phyloP scores from a whole-genome alignment of 345 rosid species.

The Theobroma cacao region DNA sequence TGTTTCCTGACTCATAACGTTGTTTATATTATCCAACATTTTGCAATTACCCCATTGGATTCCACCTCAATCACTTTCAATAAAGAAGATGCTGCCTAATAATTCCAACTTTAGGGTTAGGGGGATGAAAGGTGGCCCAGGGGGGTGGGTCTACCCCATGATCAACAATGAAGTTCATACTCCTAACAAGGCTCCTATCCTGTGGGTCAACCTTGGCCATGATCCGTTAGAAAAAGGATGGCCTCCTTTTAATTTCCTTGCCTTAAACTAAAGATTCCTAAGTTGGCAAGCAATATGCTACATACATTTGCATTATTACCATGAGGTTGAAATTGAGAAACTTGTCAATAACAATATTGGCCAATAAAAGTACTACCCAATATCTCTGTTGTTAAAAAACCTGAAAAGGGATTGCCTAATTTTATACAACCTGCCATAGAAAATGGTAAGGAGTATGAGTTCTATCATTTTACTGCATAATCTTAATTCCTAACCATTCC shows the following conservation, averaged over 20 bases:
- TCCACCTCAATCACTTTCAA: conserved; percentile 58
- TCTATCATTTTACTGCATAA: no score
- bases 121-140: not conserved
- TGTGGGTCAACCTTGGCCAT: conserved; percentile 34
- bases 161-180: conserved; percentile 6
- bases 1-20: conserved; percentile 30
- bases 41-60: conserved; percentile 34
- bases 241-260: conserved; percentile 23
- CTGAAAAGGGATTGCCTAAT: not conserved
- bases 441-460: no score
- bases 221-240: conserved; percentile 9
- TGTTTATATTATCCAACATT: not conserved
- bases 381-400: no score
- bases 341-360: not conserved
- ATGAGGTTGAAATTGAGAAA: not conserved
- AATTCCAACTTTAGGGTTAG: conserved; percentile 25
- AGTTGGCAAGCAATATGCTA: conserved; percentile 42
- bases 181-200: not conserved
- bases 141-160: conserved; percentile 16
- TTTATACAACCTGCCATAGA: not conserved
- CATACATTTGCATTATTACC: not conserved
- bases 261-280: conserved; percentile 17
- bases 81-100: conserved; percentile 28
- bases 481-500: not conserved
- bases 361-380: no score